Conservation (phyloP, 1,139 yeast genomes). For the Meyerozyma elateridarum region DNA sequence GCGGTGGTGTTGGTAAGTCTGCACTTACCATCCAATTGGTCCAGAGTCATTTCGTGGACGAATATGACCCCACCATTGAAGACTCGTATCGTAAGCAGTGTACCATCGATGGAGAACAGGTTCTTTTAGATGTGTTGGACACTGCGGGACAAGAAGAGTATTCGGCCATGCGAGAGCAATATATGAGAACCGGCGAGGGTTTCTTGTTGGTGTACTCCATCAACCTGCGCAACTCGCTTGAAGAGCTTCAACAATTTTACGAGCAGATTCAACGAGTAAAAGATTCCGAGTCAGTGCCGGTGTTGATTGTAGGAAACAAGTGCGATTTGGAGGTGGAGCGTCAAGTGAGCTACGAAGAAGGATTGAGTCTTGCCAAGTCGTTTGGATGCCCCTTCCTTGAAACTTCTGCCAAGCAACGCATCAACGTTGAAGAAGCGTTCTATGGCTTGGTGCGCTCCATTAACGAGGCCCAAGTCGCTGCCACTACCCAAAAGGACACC, state of each 20-base stretch:
- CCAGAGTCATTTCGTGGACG: slow-evolving; percentile 90
- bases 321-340: slow-evolving; percentile 76
- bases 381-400: slow-evolving; percentile 82
- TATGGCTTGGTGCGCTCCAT: slow-evolving; percentile 67
- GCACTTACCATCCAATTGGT: slow-evolving; percentile 89
- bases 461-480: slow-evolving; percentile 33
- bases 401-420: slow-evolving; percentile 88
- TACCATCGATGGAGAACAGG: slow-evolving; percentile 47
- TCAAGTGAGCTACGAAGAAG: slow-evolving; percentile 78
- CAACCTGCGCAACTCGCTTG: slow-evolving; percentile 72
- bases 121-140: slow-evolving; percentile 72
- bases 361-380: slow-evolving; percentile 67
- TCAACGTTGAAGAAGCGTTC: slow-evolving; percentile 92
- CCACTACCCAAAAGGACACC: slow-evolving; percentile 4
- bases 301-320: slow-evolving; percentile 72
- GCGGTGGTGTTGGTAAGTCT: slow-evolving; percentile 98
- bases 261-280: slow-evolving; percentile 86
- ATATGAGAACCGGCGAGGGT: slow-evolving; percentile 93
- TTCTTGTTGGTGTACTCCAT: slow-evolving; percentile 81
- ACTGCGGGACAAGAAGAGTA: slow-evolving; percentile 99
- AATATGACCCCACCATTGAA: slow-evolving; percentile 96
- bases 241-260: slow-evolving; percentile 71
- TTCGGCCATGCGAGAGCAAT: slow-evolving; percentile 90
- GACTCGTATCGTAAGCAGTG: slow-evolving; percentile 62
- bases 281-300: slow-evolving; percentile 69